Conservation (phyloP, 768 basidiomycete genomes). For the Kwoniella dejecticola region DNA sequence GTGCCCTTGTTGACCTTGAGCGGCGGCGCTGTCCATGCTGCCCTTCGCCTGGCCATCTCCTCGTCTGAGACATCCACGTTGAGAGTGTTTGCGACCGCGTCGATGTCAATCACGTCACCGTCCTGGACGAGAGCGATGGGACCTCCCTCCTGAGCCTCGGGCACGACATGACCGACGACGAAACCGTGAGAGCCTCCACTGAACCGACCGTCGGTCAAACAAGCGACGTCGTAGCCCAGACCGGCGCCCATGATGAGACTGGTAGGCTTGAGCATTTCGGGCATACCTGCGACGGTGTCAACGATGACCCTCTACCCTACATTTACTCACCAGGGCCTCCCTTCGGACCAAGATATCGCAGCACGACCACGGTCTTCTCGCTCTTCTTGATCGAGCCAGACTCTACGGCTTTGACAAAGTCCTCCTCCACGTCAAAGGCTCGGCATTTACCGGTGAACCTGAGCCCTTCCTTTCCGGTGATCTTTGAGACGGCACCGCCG, state of each 20-base stretch:
- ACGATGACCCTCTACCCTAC: too few relatives aligned
- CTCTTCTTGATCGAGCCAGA: slow-evolving; percentile 84
- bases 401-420: slow-evolving; percentile 84
- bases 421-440: slow-evolving; percentile 86
- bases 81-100: slow-evolving; percentile 52
- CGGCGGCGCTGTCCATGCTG: slow-evolving; percentile 78
- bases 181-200: slow-evolving; percentile 97
- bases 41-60: slow-evolving; percentile 73
- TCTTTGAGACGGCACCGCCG: slow-evolving; percentile 82
- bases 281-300: slow-evolving; percentile 80
- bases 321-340: slow-evolving; percentile 87
- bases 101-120: slow-evolving; percentile 64
- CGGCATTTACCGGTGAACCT: slow-evolving; percentile 88
- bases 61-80: slow-evolving; percentile 67
- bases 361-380: slow-evolving; percentile 93
- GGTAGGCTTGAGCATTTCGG: slow-evolving; percentile 98
- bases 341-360: slow-evolving; percentile 94
- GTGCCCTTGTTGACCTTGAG: slow-evolving; percentile 62
- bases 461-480: slow-evolving; percentile 89
- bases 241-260: slow-evolving; percentile 99
- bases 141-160: slow-evolving; percentile 91
- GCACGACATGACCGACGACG: slow-evolving; percentile 87
- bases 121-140: slow-evolving; percentile 87
- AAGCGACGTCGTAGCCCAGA: slow-evolving; percentile 91
- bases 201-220: slow-evolving; percentile 96